Percentiles rank a stretch among this genome's conserved stretches.
phyloP scores from a whole-genome alignment of 345 rosid genomes.

The Pugionium cornutum region DNA sequence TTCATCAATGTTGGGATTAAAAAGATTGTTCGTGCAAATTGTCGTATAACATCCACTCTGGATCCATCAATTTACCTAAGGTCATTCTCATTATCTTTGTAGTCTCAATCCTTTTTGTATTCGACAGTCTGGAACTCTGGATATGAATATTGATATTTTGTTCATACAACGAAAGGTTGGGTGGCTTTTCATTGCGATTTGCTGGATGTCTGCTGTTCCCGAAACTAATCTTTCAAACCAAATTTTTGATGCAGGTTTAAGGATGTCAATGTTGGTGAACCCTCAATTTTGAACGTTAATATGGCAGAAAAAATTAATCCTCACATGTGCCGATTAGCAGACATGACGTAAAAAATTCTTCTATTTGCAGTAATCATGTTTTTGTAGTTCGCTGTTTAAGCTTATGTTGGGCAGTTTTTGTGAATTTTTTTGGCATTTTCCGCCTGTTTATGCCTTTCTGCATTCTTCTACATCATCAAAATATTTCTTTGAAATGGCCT shows the following conservation, averaged over 20 bases:
- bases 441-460: background rate
- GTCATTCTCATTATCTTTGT: conserved; percentile 33
- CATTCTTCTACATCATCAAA: background rate
- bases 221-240: background rate
- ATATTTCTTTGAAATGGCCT: background rate
- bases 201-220: conserved; percentile 9
- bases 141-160: background rate
- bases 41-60: conserved; percentile 46
- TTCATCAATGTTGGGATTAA: conserved; percentile 72
- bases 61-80: conserved; percentile 65
- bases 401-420: conserved; percentile 11
- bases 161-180: conserved; percentile 1
- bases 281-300: conserved; percentile 45
- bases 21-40: conserved; percentile 85
- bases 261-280: conserved; percentile 68
- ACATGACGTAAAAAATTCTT: conserved; percentile 59
- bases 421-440: conserved; percentile 8
- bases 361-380: conserved; percentile 16
- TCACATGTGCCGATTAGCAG: conserved; percentile 81
- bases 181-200: background rate
- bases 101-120: background rate
- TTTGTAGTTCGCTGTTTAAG: background rate
- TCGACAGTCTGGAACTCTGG: background rate
- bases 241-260: conserved; percentile 56
- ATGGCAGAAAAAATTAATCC: conserved; percentile 52